Conservation (phyloP, 176 grass and related monocot species). For the Chloris gayana region DNA sequence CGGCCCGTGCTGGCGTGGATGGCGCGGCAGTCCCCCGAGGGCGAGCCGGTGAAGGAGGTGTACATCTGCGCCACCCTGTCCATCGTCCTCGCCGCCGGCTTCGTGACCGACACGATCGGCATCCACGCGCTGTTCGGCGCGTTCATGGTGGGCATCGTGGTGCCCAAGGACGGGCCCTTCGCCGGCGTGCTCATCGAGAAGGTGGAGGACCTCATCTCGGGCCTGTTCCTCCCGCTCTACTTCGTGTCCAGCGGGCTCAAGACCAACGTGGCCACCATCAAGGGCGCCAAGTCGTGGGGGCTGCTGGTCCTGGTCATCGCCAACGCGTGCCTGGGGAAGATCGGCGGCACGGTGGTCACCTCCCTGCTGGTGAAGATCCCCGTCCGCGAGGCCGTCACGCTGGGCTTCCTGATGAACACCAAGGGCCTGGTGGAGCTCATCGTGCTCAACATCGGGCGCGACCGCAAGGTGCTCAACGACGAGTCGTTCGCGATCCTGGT, state of each 20-base stretch:
- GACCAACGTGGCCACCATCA: conserved; percentile 72
- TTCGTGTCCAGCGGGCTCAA: conserved; percentile 83
- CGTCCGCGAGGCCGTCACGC: conserved; percentile 46
- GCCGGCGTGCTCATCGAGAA: conserved; percentile 70
- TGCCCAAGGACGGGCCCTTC: conserved; percentile 75
- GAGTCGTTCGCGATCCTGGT: conserved; percentile 78
- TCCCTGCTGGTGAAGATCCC: neutral
- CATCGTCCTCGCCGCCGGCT: conserved; percentile 65
- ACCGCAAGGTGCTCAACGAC: conserved; percentile 81
- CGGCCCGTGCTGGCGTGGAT: conserved; percentile 53
- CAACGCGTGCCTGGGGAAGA: conserved; percentile 76
- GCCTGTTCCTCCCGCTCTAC: conserved; percentile 84
- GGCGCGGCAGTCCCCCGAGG: conserved; percentile 43
- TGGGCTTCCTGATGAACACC: conserved; percentile 82
- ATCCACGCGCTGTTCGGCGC: conserved; percentile 78
- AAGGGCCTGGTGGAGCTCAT: conserved; percentile 88
- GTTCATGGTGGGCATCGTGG: conserved; percentile 64
- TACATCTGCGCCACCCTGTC: conserved; percentile 64
- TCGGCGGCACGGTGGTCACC: conserved; percentile 49
- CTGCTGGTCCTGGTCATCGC: conserved; percentile 62
- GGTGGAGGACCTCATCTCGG: conserved; percentile 70
- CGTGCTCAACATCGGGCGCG: conserved; percentile 76
- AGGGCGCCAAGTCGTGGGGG: conserved; percentile 67
- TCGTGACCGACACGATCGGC: conserved; percentile 67
- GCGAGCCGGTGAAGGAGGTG: conserved; percentile 58